Conservation (phyloP, 495 filamentous ascomycete species). For the Hyaloscypha finlandica region DNA sequence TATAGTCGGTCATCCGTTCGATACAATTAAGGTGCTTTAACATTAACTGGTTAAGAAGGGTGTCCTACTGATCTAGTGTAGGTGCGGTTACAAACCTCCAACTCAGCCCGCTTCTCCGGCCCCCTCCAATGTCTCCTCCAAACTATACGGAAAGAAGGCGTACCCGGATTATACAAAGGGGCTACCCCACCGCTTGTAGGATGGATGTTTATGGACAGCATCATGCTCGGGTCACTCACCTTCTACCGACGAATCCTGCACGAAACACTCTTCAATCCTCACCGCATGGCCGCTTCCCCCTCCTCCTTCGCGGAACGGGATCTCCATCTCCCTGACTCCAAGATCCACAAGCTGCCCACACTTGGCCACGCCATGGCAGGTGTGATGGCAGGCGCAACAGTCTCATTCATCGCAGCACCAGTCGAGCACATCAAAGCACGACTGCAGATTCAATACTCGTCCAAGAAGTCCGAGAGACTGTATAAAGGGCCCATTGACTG, state of each 20-base stretch:
- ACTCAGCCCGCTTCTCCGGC: conserved; percentile 73
- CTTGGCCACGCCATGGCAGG: conserved; percentile 86
- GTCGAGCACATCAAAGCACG: conserved; percentile 96
- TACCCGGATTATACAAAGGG: conserved; percentile 83
- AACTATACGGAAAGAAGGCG: conserved; percentile 78
- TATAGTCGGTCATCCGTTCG: conserved; percentile 66
- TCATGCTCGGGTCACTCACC: conserved; percentile 92
- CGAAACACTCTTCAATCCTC: conserved; percentile 72
- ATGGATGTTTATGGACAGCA: conserved; percentile 98
- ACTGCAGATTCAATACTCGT: conserved; percentile 88
- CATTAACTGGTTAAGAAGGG: too few species aligned
- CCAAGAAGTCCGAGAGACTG: conserved; percentile 68
- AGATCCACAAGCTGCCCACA: conserved; percentile 60
- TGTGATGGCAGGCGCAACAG: conserved; percentile 82
- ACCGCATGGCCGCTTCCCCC: conserved; percentile 38
- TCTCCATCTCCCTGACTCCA: conserved; percentile 25
- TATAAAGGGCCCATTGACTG: conserved; percentile 91
- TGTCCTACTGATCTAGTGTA: too few species aligned
- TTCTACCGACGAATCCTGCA: conserved; percentile 82
- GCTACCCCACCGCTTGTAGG: conserved; percentile 88
- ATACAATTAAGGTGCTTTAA: conserved; percentile 98
- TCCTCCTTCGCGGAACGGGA: conserved; percentile 21
- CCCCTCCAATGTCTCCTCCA: conserved; percentile 84
- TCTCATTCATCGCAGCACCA: conserved; percentile 88
- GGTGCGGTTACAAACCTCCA: conserved; percentile 90